Conservation (phyloP, 2,329 filamentous ascomycete species). For the Xylaria hypoxylon region DNA sequence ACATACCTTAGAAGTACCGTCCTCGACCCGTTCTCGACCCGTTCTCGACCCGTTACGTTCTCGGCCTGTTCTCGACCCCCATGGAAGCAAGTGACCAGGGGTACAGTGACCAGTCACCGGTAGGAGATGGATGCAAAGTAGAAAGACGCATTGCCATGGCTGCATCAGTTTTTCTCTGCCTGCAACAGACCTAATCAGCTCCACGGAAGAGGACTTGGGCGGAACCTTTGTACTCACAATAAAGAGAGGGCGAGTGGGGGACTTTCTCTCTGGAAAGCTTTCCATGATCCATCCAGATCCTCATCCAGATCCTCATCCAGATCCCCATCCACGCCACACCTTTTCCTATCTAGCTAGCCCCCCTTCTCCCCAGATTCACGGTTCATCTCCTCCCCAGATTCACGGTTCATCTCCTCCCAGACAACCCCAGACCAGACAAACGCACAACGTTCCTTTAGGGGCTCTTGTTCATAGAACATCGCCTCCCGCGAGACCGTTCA, state of each 20-base stretch:
- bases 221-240: neutral
- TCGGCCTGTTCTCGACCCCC: neutral
- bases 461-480: neutral
- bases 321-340: neutral
- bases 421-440: too few species aligned
- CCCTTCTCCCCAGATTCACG: neutral
- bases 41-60: too few species aligned
- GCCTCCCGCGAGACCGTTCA: neutral
- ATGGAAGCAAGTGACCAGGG: neutral
- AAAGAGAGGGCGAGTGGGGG: neutral
- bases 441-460: neutral
- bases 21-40: neutral
- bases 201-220: neutral
- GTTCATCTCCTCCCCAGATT: neutral
- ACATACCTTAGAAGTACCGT: neutral
- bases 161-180: neutral
- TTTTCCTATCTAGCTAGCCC: neutral
- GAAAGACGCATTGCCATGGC: neutral
- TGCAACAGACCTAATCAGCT: neutral
- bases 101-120: slow-evolving; percentile 6
- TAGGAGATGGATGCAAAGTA: slow-evolving; percentile 1
- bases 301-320: too few species aligned
- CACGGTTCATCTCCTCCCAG: slow-evolving; percentile 1
- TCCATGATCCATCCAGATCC: neutral
- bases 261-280: neutral